Evolutionary conservation across 2,329 filamentous ascomycete species (phyloP).

Genomic region (Endoconidiophora laricicola): DNA sequence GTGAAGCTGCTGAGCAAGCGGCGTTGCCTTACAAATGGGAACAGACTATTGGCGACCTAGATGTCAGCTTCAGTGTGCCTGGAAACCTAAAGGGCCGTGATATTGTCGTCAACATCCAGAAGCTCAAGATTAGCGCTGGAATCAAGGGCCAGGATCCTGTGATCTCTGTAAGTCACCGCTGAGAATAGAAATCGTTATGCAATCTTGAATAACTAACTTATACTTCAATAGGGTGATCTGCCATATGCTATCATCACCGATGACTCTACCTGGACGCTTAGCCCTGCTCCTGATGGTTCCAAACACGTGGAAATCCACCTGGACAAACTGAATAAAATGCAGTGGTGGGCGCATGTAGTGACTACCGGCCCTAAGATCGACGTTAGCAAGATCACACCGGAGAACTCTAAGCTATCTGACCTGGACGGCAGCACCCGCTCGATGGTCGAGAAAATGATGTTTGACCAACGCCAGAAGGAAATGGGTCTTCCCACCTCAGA

Average conservation of each 20-base stretch:
- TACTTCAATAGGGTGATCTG: constrained; percentile 58
- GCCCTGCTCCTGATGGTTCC: constrained; percentile 51
- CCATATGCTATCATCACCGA: constrained; percentile 65
- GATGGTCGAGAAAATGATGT: constrained; percentile 99
- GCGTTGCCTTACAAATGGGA: constrained; percentile 93
- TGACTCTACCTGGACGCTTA: constrained; percentile 89
- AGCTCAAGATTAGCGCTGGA: constrained; percentile 57
- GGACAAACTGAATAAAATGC: constrained; percentile 91
- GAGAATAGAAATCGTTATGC: background rate
- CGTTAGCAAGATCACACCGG: constrained; percentile 84
- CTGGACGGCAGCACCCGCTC: constrained; percentile 84
- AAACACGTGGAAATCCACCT: constrained; percentile 65
- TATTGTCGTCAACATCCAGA: constrained; percentile 67
- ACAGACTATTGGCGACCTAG: constrained; percentile 78
- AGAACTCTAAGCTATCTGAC: constrained; percentile 80
- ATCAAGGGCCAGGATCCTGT: constrained; percentile 81
- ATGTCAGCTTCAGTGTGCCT: constrained; percentile 62
- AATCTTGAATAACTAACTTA: constrained; percentile 6
- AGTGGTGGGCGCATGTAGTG: constrained; percentile 95
- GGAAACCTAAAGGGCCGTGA: constrained; percentile 73
- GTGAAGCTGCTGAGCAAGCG: constrained; percentile 75
- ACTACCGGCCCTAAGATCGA: constrained; percentile 81
- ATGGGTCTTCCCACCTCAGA: constrained; percentile 75
- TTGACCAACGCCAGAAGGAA: constrained; percentile 94
- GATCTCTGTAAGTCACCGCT: constrained; percentile 44